A percentile compares a stretch with the other conserved stretches of the same genome.
These are phyloP conservation scores for Plantago ovata DNA, from an alignment of 257 asterid species.

Conservation along the genomic window DNA sequence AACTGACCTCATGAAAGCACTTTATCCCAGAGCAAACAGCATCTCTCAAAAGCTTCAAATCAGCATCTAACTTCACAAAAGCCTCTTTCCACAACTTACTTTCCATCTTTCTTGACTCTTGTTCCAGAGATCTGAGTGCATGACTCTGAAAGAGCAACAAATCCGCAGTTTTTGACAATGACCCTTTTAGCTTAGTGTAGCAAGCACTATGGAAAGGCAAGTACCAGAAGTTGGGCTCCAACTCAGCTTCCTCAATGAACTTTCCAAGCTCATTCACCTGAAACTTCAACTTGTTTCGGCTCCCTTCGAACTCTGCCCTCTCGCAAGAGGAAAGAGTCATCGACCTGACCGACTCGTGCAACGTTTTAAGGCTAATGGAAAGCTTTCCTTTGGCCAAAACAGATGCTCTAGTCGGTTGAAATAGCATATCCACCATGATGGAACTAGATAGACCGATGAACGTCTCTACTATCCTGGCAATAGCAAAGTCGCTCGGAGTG, in stretches of 20 bases:
- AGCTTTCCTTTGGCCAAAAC: conserved; percentile 61
- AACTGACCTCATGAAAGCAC: conserved; percentile 49
- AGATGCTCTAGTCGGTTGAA: conserved; percentile 83
- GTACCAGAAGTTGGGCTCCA: conserved; percentile 90
- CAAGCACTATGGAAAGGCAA: conserved; percentile 58
- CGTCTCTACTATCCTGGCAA: conserved; percentile 69
- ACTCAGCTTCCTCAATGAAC: conserved; percentile 63
- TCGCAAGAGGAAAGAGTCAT: conserved; percentile 24
- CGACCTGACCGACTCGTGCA: conserved; percentile 35
- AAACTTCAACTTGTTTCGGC: conserved; percentile 30
- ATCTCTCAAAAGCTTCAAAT: conserved; percentile 41
- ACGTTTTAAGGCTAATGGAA: conserved; percentile 28
- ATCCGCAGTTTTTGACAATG: conserved; percentile 57
- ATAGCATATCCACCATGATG: conserved; percentile 57
- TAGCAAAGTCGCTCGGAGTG: conserved; percentile 69
- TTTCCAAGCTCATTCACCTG: conserved; percentile 48
- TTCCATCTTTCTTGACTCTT: conserved; percentile 37
- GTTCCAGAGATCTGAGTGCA: conserved; percentile 44
- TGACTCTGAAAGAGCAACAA: conserved; percentile 40
- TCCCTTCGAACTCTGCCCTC: conserved; percentile 29
- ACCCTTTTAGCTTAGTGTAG: conserved; percentile 43
- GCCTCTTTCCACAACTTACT: conserved; percentile 31
- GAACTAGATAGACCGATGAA: conserved; percentile 81
- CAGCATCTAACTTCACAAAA: conserved; percentile 36
- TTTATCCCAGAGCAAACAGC: conserved; percentile 37